These are phyloP conservation scores for Penicillium salamii DNA, from an alignment of 495 filamentous ascomycete genomes.

Conservation along the genomic window DNA sequence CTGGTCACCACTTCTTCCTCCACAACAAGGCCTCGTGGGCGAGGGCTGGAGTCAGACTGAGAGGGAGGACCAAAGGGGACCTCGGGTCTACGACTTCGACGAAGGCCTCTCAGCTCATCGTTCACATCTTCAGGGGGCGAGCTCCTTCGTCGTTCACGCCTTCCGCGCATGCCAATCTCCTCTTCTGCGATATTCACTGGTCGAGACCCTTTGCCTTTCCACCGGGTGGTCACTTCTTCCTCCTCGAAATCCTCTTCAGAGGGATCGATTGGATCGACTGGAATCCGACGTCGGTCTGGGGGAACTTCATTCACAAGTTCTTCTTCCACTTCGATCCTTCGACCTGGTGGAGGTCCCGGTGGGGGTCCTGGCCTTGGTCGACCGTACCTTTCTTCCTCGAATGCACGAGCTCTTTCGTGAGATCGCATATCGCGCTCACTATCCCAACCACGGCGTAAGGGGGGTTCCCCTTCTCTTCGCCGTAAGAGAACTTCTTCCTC, in stretches of 20 bases:
- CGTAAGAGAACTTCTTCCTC: slow-evolving; percentile 21
- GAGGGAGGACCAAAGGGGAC: slow-evolving; percentile 9
- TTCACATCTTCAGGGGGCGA: neutral
- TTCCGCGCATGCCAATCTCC: neutral
- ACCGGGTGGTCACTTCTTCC: neutral
- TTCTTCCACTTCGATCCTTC: slow-evolving; percentile 12
- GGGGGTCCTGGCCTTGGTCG: slow-evolving; percentile 11
- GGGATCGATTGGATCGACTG: neutral
- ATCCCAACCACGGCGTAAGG: slow-evolving; percentile 14
- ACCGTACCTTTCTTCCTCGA: slow-evolving; percentile 17
- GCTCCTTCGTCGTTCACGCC: slow-evolving; percentile 1
- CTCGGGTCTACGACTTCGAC: neutral
- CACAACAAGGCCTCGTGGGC: slow-evolving; percentile 12
- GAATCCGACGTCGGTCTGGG: neutral
- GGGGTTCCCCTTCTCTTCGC: slow-evolving; percentile 17
- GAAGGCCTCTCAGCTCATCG: slow-evolving; percentile 1
- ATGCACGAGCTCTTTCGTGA: slow-evolving; percentile 15
- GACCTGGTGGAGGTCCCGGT: slow-evolving; percentile 9
- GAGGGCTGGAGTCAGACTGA: slow-evolving; percentile 15
- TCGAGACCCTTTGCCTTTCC: neutral
- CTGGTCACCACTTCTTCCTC: slow-evolving; percentile 17
- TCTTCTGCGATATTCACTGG: neutral
- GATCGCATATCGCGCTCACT: slow-evolving; percentile 31
- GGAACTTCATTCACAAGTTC: neutral
- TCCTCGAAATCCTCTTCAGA: neutral